Evolutionary conservation across 805 yeast species (phyloP), one percentile per base, ranked within the genome.

Genomic region (Pichia phayaonensis): DNA sequence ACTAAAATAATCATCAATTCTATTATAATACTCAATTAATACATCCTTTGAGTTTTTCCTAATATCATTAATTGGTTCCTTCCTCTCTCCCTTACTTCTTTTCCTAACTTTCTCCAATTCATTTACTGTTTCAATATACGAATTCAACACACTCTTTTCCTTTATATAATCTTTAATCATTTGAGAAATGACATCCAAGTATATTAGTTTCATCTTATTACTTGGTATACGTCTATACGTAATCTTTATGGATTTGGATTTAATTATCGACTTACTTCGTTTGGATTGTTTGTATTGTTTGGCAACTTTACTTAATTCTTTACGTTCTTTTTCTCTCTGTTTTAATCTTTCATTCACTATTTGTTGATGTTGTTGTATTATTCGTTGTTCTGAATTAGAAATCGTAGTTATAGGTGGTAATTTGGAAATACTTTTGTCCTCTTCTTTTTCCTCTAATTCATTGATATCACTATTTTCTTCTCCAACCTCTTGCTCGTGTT

Each of bases 131-230:
- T 36, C 18, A 0, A 42, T 40, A 21, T 22, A 46, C 60, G 26
- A 51, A 46, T 43, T 57, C 53, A 8, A 59, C 4, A 43, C 23
- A 7, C 58, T 43, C 20, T 49, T 49, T 29, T 55, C 58, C 51
- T 56, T 46, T 7, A 67, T 53, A 52, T 58, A 64, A 45, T 68
- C 72, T 13, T 47, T 51, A 22, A 67, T 22, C 22, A 67, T 54
- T 53, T 66, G 69, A 22, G 58, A 55, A 16, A 68, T 54, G 16
- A 68, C 69, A 54, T 68, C 72, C 43, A 67, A 45, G 10, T 70
- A 59, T 6, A 65, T 59, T 16, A 69, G 45, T 47, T 57, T 60
- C 7, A 63, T 51, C 43, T 56, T 57, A 42, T 67, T 65, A 8
- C 61, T 55, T 3, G 67, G 62, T 27, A 60, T 48, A 38, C 67